Conservation (phyloP, 768 basidiomycete species). For the Termitomyces sp. region DNA sequence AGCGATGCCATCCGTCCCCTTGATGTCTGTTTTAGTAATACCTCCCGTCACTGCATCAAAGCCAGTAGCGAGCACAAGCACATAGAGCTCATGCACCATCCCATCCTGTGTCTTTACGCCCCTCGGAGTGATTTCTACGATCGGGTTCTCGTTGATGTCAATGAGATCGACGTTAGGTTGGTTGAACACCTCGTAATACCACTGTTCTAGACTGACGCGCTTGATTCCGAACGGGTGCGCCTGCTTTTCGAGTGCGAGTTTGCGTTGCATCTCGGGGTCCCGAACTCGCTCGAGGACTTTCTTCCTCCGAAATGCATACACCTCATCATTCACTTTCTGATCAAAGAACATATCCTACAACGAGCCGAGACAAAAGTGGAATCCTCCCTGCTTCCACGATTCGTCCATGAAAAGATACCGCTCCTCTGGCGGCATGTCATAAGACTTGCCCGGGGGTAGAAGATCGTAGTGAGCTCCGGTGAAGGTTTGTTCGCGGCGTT, state of each 20-base stretch:
- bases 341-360: conserved; percentile 12
- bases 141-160: conserved; percentile 16
- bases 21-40: conserved; percentile 16
- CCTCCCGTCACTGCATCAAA: conserved; percentile 20
- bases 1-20: conserved; percentile 12
- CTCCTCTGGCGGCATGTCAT: conserved; percentile 15
- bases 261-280: conserved; percentile 8
- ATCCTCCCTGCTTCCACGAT: conserved; percentile 16
- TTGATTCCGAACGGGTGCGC: conserved; percentile 21
- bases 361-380: conserved; percentile 14
- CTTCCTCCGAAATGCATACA: conserved; percentile 9
- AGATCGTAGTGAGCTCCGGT: conserved; percentile 10
- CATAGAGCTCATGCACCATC: conserved; percentile 16
- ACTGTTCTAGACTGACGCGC: conserved; percentile 16
- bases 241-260: conserved; percentile 1
- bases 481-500: conserved; percentile 15
- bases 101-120: conserved; percentile 15
- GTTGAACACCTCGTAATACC: conserved; percentile 20
- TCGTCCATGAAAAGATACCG: conserved; percentile 15
- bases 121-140: conserved; percentile 1
- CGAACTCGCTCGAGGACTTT: conserved; percentile 16
- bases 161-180: conserved; percentile 18
- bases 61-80: conserved; percentile 18
- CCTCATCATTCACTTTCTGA: conserved; percentile 14
- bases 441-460: conserved; percentile 3